Evolutionary conservation across 352 stramenopile genomes (phyloP), one percentile per base, ranked within the genome.

Genomic region (Peronospora belbahrii): DNA sequence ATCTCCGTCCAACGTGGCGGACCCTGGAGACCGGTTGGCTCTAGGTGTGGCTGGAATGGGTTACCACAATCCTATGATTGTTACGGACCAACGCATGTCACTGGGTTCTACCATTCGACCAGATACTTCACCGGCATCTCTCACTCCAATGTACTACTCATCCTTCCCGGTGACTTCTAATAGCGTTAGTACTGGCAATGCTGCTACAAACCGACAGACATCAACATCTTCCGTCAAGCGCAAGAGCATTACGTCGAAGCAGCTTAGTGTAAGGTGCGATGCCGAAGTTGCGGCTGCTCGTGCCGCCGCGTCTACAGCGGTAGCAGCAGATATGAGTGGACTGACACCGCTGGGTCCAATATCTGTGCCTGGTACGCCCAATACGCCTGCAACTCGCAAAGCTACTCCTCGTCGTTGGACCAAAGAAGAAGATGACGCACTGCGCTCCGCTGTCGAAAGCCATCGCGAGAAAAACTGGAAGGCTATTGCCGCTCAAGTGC

Each of bases 401-500:
- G 74, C 79, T 9, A 88, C 85, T 39, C 78, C 80, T 42, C 74
- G 77, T 3, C 70, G 79, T 8, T 96, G 87, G 86, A 94, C 74
- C 6, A 79, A 84, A 33, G 80, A 95, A 18, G 87, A 96, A 47
- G 87, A 96, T 48, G 81, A 96, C 11, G 75, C 81, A 10, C 62
- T 96, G 22, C 71, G 83, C 2, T 15, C 77, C 24, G 86, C 87
- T 20, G 87, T 96, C 4, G 67, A 88, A 42, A 87, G 83, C 56
- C 76, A 94, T 36, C 81, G 82, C 33, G 85, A 93, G 47, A 94
- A 90, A 48, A 93, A 95, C 56, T 96, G 87, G 87, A 96, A 96
- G 45, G 82, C 84, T 11, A 96, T 96, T 45, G 85, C 87, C 6
- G 67, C 82, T 34, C 75, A 89, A 41, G 81, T 96, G 24, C 73